phyloP scores from a whole-genome alignment of 768 basidiomycete species.

The Leucogyrophana mollusca region DNA sequence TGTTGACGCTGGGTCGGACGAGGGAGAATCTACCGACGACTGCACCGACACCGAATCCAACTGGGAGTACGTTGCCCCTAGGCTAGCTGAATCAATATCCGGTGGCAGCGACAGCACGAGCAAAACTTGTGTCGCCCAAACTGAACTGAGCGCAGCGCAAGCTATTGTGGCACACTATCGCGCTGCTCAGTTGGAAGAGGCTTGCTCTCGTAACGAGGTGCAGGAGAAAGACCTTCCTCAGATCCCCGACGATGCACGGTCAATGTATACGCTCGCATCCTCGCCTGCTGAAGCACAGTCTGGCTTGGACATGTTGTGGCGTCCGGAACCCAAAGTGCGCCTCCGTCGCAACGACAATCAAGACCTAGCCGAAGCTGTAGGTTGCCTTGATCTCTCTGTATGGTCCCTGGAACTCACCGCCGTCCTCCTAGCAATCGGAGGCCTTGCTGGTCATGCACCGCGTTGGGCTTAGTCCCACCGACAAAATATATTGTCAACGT shows the following conservation, averaged over 20 bases:
- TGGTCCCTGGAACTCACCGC: too few species aligned
- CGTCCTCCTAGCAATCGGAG: slow-evolving; percentile 17
- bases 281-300: slow-evolving; percentile 8
- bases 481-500: slow-evolving; percentile 42
- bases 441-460: slow-evolving; percentile 23
- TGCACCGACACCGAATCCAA: slow-evolving; percentile 7
- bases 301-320: slow-evolving; percentile 30
- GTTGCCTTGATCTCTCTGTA: slow-evolving; percentile 16
- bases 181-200: slow-evolving; percentile 6
- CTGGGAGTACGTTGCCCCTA: slow-evolving; percentile 10
- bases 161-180: slow-evolving; percentile 17
- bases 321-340: slow-evolving; percentile 29
- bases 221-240: slow-evolving; percentile 15
- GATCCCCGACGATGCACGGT: slow-evolving; percentile 22
- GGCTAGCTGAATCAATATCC: too few species aligned
- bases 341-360: slow-evolving; percentile 35
- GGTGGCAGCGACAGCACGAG: background rate
- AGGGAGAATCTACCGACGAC: slow-evolving; percentile 4
- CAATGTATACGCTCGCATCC: slow-evolving; percentile 22
- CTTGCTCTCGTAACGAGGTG: background rate
- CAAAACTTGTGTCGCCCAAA: background rate
- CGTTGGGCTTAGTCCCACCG: slow-evolving; percentile 26
- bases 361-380: slow-evolving; percentile 39
- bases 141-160: slow-evolving; percentile 20
- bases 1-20: slow-evolving; percentile 7